A percentile compares a stretch with the other conserved stretches of the same genome.
phyloP scores from a whole-genome alignment of 331 rosid genomes.

The Quercus lobata region DNA sequence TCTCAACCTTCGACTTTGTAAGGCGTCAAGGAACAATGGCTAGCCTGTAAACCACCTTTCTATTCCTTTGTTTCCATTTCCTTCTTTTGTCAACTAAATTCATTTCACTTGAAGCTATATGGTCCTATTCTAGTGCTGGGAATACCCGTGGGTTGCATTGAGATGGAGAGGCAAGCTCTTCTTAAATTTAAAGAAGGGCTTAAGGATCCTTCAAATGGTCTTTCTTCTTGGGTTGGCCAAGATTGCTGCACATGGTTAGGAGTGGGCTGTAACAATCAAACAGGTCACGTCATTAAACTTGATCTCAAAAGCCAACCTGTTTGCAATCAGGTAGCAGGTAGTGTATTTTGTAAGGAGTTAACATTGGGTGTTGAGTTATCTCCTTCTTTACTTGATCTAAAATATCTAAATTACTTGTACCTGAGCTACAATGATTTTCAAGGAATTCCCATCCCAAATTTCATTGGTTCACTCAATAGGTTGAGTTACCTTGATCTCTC shows the following conservation, averaged over 20 bases:
- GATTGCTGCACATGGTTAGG: slow-evolving; percentile 24
- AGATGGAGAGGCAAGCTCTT: slow-evolving; percentile 16
- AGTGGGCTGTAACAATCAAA: slow-evolving; percentile 11
- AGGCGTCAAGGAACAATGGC: background rate
- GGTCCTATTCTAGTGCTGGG: background rate
- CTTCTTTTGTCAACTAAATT: background rate
- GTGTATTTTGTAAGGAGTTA: too few species aligned
- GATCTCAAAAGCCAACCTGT: too few species aligned
- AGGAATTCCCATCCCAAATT: slow-evolving; percentile 1
- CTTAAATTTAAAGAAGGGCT: slow-evolving; percentile 9
- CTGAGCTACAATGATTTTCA: slow-evolving; percentile 1
- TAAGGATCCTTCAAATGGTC: slow-evolving; percentile 15
- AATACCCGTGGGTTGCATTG: background rate
- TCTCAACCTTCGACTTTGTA: too few species aligned
- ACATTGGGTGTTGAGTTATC: too few species aligned
- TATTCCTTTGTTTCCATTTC: background rate
- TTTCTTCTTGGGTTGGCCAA: slow-evolving; percentile 28
- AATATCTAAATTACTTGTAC: slow-evolving; percentile 25
- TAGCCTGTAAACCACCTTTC: background rate
- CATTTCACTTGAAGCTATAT: background rate
- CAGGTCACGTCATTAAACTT: background rate
- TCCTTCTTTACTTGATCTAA: slow-evolving; percentile 11
- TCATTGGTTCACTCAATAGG: slow-evolving; percentile 12
- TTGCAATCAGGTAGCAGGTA: too few species aligned
- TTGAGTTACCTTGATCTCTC: slow-evolving; percentile 23